Conservation (phyloP, 2,329 filamentous ascomycete genomes). For the Xylariaceae sp. region DNA sequence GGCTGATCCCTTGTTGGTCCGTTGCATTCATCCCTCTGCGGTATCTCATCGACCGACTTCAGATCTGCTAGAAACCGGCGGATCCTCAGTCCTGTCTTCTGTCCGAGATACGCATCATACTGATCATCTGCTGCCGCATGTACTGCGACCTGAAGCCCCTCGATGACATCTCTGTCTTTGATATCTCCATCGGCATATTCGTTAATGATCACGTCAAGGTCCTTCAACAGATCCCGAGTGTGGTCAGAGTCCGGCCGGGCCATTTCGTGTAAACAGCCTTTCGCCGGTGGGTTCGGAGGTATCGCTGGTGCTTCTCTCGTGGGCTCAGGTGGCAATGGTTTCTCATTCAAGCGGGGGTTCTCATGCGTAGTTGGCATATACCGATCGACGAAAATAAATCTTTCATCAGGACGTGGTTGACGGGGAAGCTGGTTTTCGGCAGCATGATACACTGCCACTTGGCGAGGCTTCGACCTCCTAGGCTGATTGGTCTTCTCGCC, state of each 20-base stretch:
- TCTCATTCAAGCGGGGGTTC: slow-evolving; percentile 6
- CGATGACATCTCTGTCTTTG: slow-evolving; percentile 47
- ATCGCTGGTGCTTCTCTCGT: slow-evolving; percentile 2
- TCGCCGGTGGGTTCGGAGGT: not conserved
- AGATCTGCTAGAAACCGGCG: slow-evolving; percentile 53
- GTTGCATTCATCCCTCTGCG: slow-evolving; percentile 22
- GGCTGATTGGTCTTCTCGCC: slow-evolving; percentile 12
- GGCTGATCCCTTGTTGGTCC: slow-evolving; percentile 17
- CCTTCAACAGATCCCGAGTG: slow-evolving; percentile 10
- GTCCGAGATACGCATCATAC: slow-evolving; percentile 47
- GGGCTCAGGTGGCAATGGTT: slow-evolving; percentile 16
- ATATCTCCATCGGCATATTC: slow-evolving; percentile 36
- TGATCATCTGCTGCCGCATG: slow-evolving; percentile 52
- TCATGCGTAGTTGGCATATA: slow-evolving; percentile 12
- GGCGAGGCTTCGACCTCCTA: slow-evolving; percentile 2
- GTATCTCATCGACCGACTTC: slow-evolving; percentile 44
- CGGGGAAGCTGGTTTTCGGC: slow-evolving; percentile 5
- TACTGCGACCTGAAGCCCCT: slow-evolving; percentile 51
- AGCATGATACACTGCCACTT: not conserved
- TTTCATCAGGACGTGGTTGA: slow-evolving; percentile 8
- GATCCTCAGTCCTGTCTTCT: slow-evolving; percentile 48
- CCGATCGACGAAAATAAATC: slow-evolving; percentile 14
- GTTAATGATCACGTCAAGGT: slow-evolving; percentile 24
- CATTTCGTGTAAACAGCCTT: not conserved
- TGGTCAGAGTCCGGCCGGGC: not conserved